Percentiles rank a stretch among this genome's conserved stretches.
Evolutionary conservation across 1,284 basidiomycete species (phyloP).

Genomic region (Cryptococcus sp.): DNA sequence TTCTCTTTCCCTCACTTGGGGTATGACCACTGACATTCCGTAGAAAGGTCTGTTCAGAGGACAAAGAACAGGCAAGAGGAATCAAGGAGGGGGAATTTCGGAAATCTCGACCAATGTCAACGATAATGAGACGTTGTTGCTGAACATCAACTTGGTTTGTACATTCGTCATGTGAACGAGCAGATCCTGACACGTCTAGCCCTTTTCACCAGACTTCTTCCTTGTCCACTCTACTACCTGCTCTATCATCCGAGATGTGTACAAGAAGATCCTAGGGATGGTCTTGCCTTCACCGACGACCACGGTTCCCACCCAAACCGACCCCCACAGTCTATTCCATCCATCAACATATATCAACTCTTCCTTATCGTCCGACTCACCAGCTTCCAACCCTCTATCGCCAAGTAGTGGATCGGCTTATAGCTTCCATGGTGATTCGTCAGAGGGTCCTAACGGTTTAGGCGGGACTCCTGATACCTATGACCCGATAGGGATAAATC

Average conservation of each 20-base stretch:
- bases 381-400: conserved; percentile 8
- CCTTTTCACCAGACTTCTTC: conserved; percentile 52
- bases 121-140: conserved; percentile 42
- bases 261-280: conserved; percentile 46
- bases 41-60: conserved; percentile 40
- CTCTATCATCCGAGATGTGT: conserved; percentile 50
- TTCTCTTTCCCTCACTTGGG: not conserved
- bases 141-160: conserved; percentile 48
- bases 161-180: not conserved
- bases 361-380: conserved; percentile 16
- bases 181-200: conserved; percentile 27
- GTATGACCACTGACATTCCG: not conserved
- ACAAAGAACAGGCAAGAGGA: conserved; percentile 15
- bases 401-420: not conserved
- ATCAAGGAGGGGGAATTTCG: not conserved
- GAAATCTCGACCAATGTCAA: conserved; percentile 14
- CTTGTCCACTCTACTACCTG: conserved; percentile 50
- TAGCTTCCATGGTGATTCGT: not conserved
- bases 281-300: conserved; percentile 15
- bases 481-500: conserved; percentile 1
- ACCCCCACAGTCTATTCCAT: conserved; percentile 21
- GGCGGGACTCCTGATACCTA: not conserved
- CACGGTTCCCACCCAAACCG: not conserved
- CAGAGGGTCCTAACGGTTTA: not conserved
- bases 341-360: conserved; percentile 33